Base-by-base conservation (phyloP, 805 yeast genomes). In the Starmerella kuoi region DNA sequence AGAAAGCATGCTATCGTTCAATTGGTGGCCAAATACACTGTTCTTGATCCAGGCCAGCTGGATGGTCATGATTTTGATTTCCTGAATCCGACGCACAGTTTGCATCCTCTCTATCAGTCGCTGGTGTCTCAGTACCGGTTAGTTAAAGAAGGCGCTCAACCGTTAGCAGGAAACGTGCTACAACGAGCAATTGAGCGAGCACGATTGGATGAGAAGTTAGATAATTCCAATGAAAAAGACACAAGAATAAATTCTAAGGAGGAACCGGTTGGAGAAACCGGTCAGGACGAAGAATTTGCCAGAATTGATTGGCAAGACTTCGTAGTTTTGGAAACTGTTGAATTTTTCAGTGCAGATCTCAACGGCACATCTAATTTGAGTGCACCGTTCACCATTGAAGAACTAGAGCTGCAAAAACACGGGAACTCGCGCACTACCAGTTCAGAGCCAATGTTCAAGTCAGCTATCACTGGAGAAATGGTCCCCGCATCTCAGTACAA, bases 271-370 rank as follows among this genome's bases (percentile, higher is more conserved):
- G 23, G 28, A 21, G 36, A 28, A 15, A 32, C 21, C 9, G 28
- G 25, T 26, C 40, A 27, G 8, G 12, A 28, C 5, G 25, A 22
- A 18, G 35, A 32, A 22, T 25, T 37, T 27, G 34, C 35, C 28
- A 72, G 80, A 8, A 77, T 85, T 19, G 86, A 87, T 61, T 88
- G 98, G 98, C 77, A 77, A 42, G 83, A 81, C 48, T 88, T 87
- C 55, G 66, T 69, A 2, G 66, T 83, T 15, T 79, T 83, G 6
- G 84, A 77, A 38, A 74, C 78, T 2, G 66, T 86, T 12, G 75
- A 69, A 37, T 79, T 85, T 50, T 73, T 44, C 35, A 32, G 33
- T 30, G 41, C 46, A 5, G 50, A 45, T 18, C 14, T 32, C 24
- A 47, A 46, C 19, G 47, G 51, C 4, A 70, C 69, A 12, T 68